These are phyloP conservation scores for Tricholoma furcatifolium DNA, from an alignment of 768 basidiomycete species.

Conservation along the genomic window DNA sequence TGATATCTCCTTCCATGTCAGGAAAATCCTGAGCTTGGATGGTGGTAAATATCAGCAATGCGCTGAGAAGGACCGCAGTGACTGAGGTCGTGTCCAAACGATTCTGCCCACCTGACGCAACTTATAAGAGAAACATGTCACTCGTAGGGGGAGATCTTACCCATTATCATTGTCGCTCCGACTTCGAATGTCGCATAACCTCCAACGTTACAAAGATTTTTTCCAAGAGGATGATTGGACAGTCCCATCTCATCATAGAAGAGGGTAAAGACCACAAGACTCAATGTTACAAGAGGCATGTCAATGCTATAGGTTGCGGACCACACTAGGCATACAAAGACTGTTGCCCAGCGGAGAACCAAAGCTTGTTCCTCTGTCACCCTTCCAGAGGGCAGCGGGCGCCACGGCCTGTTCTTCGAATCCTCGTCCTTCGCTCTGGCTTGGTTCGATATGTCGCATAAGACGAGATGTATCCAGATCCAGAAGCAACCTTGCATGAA, in stretches of 20 bases:
- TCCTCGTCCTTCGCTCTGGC: constrained; percentile 39
- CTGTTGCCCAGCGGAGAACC: constrained; percentile 30
- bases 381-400: constrained; percentile 35
- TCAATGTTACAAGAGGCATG: constrained; percentile 18
- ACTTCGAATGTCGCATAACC: constrained; percentile 32
- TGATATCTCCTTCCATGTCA: constrained; percentile 41
- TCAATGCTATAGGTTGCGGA: constrained; percentile 18
- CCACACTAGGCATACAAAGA: constrained; percentile 23
- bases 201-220: constrained; percentile 29
- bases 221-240: constrained; percentile 22
- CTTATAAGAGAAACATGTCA: too few species aligned
- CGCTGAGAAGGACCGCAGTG: constrained; percentile 16
- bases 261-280: constrained; percentile 20
- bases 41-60: constrained; percentile 38
- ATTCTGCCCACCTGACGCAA: neutral
- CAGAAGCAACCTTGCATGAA: constrained; percentile 33
- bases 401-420: constrained; percentile 38
- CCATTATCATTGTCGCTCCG: constrained; percentile 30
- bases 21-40: constrained; percentile 48
- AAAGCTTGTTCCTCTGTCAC: constrained; percentile 21
- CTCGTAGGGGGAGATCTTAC: constrained; percentile 7
- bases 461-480: constrained; percentile 46
- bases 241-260: constrained; percentile 29
- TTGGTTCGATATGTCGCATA: constrained; percentile 34
- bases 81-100: constrained; percentile 10